These are phyloP conservation scores for Microdochium bolleyi DNA, from an alignment of 2,329 filamentous ascomycete genomes.

Conservation along the genomic window DNA sequence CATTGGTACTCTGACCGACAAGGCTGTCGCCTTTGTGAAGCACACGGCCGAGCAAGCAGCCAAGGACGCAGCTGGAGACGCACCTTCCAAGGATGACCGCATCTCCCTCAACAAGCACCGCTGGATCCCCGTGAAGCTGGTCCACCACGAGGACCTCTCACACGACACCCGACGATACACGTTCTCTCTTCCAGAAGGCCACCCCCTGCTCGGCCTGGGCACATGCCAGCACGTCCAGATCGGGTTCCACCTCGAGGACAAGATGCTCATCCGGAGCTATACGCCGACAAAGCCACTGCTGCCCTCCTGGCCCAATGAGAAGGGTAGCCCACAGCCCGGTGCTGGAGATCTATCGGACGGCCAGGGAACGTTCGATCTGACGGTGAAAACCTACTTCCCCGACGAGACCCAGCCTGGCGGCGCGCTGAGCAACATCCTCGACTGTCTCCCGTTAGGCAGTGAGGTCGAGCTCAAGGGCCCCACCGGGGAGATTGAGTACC, in stretches of 20 bases:
- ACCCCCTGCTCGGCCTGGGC: conserved; percentile 32
- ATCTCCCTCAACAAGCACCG: conserved; percentile 32
- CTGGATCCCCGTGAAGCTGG: conserved; percentile 36
- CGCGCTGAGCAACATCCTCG: conserved; percentile 44
- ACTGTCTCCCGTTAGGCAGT: conserved; percentile 37
- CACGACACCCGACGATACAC: conserved; percentile 36
- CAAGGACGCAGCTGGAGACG: conserved; percentile 19
- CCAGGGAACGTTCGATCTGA: conserved; percentile 37
- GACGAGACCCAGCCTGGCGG: conserved; percentile 37
- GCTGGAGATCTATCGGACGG: conserved; percentile 14
- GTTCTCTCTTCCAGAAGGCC: conserved; percentile 24
- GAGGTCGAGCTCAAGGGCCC: conserved; percentile 43
- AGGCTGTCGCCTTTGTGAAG: conserved; percentile 36
- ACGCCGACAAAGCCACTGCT: conserved; percentile 39
- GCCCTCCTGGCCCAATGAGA: conserved; percentile 7
- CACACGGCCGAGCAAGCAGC: conserved; percentile 29
- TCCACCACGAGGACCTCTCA: conserved; percentile 27
- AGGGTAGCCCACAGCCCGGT: not conserved
- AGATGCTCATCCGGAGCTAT: conserved; percentile 41
- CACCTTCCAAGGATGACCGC: conserved; percentile 14
- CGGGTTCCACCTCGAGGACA: conserved; percentile 42
- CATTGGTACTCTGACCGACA: conserved; percentile 39
- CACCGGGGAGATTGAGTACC: conserved; percentile 40
- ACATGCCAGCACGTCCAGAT: conserved; percentile 45
- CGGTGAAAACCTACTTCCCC: conserved; percentile 44